These are phyloP conservation scores for Phytophthora kernoviae DNA, from an alignment of 352 stramenopile genomes.

Conservation along the genomic window DNA sequence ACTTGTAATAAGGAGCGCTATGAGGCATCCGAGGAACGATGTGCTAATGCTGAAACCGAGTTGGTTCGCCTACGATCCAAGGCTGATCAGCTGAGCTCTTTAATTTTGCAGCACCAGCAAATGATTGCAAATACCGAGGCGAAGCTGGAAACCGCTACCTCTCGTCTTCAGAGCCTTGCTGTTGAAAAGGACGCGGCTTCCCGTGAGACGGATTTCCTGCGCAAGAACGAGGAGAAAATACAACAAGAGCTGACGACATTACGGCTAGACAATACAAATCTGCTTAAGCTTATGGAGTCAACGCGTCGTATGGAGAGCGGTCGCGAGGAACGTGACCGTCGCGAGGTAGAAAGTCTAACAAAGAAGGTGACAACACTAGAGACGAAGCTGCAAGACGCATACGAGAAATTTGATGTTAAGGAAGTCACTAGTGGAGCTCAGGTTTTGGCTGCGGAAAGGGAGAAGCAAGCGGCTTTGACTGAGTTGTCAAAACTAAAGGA, in stretches of 20 bases:
- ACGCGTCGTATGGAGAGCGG: slow-evolving; percentile 68
- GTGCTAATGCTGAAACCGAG: slow-evolving; percentile 66
- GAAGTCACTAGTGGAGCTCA: slow-evolving; percentile 52
- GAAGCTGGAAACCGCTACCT: slow-evolving; percentile 57
- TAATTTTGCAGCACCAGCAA: slow-evolving; percentile 73
- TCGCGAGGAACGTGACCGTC: slow-evolving; percentile 59
- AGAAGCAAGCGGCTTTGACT: slow-evolving; percentile 56
- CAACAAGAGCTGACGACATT: slow-evolving; percentile 61
- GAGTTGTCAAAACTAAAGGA: slow-evolving; percentile 53
- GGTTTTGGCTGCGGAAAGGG: slow-evolving; percentile 51
- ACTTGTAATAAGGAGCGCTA: slow-evolving; percentile 70
- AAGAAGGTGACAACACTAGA: slow-evolving; percentile 59
- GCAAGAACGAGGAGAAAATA: slow-evolving; percentile 68
- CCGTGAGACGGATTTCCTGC: slow-evolving; percentile 50
- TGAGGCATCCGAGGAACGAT: slow-evolving; percentile 57
- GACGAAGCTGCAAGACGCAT: slow-evolving; percentile 59
- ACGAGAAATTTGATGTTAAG: slow-evolving; percentile 68
- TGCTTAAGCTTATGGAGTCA: slow-evolving; percentile 82
- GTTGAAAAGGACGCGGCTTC: slow-evolving; percentile 60
- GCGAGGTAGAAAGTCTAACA: slow-evolving; percentile 48
- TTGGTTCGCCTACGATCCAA: slow-evolving; percentile 61
- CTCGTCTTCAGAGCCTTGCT: slow-evolving; percentile 42
- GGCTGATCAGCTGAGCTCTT: slow-evolving; percentile 59
- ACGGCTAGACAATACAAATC: slow-evolving; percentile 77
- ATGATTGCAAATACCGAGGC: slow-evolving; percentile 56